phyloP scores from a whole-genome alignment of 2,329 filamentous ascomycete genomes.

The Trichoderma asperellum region DNA sequence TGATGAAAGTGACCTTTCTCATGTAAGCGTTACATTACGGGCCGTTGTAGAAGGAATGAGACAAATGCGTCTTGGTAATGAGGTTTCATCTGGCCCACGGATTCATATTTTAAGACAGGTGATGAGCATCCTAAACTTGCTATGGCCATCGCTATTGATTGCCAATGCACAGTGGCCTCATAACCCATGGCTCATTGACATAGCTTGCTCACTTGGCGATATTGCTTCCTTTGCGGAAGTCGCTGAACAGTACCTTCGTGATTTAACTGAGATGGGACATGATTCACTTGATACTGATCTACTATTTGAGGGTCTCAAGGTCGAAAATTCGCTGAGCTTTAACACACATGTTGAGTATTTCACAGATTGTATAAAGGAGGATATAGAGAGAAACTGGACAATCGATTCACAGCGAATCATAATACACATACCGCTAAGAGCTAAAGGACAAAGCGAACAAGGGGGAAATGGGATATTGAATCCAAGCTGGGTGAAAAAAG shows the following conservation, averaged over 20 bases:
- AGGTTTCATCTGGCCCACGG: conserved; percentile 33
- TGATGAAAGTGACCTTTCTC: conserved; percentile 39
- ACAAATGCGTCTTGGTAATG: conserved; percentile 32
- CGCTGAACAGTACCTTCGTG: conserved; percentile 32
- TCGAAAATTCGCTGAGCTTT: conserved; percentile 4
- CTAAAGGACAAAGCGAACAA: conserved; percentile 37
- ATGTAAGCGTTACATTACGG: conserved; percentile 42
- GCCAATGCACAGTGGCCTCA: conserved; percentile 30
- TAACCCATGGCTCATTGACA: conserved; percentile 30
- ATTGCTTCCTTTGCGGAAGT: conserved; percentile 31
- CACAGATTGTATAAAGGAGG: conserved; percentile 47
- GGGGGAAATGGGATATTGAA: conserved; percentile 40
- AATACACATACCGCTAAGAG: conserved; percentile 45
- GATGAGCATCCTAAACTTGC: conserved; percentile 37
- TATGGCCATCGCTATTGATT: conserved; percentile 39
- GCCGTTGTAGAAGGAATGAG: conserved; percentile 39
- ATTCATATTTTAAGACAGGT: conserved; percentile 40
- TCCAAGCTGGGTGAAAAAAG: conserved; percentile 39
- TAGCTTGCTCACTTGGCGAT: conserved; percentile 30
- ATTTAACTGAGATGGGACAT: conserved; percentile 31
- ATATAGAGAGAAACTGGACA: conserved; percentile 53
- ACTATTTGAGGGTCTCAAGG: conserved; percentile 34
- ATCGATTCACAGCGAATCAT: conserved; percentile 41
- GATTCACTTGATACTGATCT: conserved; percentile 30
- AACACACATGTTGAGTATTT: conserved; percentile 47